These are phyloP conservation scores for Cladosporium sp. DNA, from an alignment of 2,329 filamentous ascomycete genomes.

Conservation along the genomic window DNA sequence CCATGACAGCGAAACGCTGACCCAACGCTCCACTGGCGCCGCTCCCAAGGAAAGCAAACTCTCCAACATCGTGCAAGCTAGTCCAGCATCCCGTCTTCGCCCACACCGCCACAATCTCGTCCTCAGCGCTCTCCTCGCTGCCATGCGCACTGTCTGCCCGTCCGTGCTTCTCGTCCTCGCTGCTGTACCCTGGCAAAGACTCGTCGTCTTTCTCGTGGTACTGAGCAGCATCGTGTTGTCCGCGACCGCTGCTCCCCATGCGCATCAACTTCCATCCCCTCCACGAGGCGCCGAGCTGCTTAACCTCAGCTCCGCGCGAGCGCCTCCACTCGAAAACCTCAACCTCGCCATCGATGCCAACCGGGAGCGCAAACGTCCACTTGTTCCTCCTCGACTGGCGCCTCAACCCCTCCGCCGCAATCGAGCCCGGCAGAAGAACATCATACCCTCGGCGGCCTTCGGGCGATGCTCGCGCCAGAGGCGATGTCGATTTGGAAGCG, in stretches of 20 bases:
- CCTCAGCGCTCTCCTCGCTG: constrained; percentile 21
- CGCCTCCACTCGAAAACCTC: constrained; percentile 28
- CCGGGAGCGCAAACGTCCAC: constrained; percentile 6
- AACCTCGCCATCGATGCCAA: not conserved
- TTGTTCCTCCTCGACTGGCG: constrained; percentile 3
- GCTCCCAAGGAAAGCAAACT: constrained; percentile 25
- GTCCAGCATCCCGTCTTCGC: constrained; percentile 26
- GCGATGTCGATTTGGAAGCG: not conserved
- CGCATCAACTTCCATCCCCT: constrained; percentile 29
- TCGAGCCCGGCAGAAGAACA: constrained; percentile 5
- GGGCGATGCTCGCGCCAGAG: constrained; percentile 12
- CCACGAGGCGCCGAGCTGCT: constrained; percentile 22
- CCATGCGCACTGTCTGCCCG: not conserved
- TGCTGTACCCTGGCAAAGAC: constrained; percentile 12
- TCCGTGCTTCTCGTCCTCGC: constrained; percentile 16
- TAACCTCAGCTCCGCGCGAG: constrained; percentile 26
- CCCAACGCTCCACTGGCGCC: constrained; percentile 24
- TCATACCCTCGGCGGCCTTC: constrained; percentile 12
- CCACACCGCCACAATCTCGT: constrained; percentile 28
- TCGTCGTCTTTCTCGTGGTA: constrained; percentile 1
- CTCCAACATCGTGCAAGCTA: constrained; percentile 25
- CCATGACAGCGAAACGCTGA: constrained; percentile 25
- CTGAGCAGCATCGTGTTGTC: not conserved
- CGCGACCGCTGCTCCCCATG: constrained; percentile 7
- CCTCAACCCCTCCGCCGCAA: not conserved